Percentiles rank a stretch among this genome's conserved stretches.
These are phyloP conservation scores for Oxyria digyna DNA, from an alignment of 148 eudicot species.

Conservation along the genomic window DNA sequence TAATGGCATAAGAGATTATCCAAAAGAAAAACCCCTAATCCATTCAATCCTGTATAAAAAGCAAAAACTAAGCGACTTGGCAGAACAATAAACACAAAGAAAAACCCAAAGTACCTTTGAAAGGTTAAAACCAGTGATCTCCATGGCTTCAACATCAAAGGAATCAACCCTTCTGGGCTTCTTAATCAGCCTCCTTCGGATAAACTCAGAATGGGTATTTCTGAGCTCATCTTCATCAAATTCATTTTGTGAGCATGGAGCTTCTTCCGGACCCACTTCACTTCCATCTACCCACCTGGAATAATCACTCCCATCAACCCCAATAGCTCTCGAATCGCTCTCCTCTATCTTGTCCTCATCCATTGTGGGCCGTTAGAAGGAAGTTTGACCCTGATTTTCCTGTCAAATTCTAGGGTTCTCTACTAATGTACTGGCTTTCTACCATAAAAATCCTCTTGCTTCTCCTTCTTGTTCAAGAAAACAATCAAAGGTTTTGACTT, in stretches of 20 bases:
- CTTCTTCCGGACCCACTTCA: conserved; percentile 62
- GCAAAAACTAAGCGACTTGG: too few species aligned
- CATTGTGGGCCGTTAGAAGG: conserved; percentile 17
- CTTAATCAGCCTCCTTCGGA: conserved; percentile 73
- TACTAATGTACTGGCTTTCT: neutral
- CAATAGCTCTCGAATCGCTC: conserved; percentile 26
- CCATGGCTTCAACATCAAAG: conserved; percentile 95
- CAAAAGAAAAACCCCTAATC: neutral
- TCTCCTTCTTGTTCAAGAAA: neutral
- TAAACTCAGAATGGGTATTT: conserved; percentile 25
- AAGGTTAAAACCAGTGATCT: conserved; percentile 59
- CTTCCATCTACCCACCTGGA: conserved; percentile 91
- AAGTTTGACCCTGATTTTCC: neutral
- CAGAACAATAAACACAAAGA: neutral
- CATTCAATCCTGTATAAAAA: neutral
- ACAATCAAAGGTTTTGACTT: neutral
- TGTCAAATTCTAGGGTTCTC: neutral
- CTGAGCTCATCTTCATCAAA: conserved; percentile 30
- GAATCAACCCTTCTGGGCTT: conserved; percentile 84
- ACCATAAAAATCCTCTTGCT: neutral
- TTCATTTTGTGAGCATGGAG: conserved; percentile 31
- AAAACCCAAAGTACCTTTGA: conserved; percentile 33
- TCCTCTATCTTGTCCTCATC: conserved; percentile 57
- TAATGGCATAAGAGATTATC: neutral
- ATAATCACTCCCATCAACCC: conserved; percentile 33